Evolutionary conservation across 2,329 filamentous ascomycete species (phyloP), one percentile per base, ranked within the genome.

Genomic region (Aschersonia sp.): DNA sequence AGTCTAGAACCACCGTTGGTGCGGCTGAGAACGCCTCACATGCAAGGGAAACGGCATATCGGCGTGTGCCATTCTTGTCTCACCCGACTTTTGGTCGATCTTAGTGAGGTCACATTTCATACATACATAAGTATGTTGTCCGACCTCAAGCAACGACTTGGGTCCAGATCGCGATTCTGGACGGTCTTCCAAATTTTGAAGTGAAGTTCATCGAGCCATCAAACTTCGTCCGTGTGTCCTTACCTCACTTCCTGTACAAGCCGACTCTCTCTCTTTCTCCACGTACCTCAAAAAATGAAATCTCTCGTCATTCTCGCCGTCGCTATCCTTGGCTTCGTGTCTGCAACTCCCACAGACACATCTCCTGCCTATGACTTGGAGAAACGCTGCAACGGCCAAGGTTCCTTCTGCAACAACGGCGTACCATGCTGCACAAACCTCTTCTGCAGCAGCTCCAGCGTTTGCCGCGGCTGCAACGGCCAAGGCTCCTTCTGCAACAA

Each of bases 331-430:
- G 35, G 40, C 9, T 10, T 40, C 7, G 30, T 31, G n/a, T 30
- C 46, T 31, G 28, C 49, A 5, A 40, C n/a, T 44, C 40, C 49
- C 10, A 31, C 49, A 38, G 47, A 48, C 30, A 45, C 20, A 46
- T 31, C 30, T 6, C 30, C 43, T 4, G 44, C 38, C 9, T 20
- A 28, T 1, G 32, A 40, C 30, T 10, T 48, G 30, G 32, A 46
- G 7, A 50, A 48, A 32, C 49, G 49, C 31, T 50, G 49, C 40
- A 46, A 43, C 10, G 40, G 40, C 3, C 41, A 43, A 46, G 48
- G 52, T 7, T 42, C 44, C 9, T 51, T 52, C 29, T 51, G 49
- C 51, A 49, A 48, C 41, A 47, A 46, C n/a, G 51, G 49, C 32
- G 44, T 51, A 3, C 51, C 51, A 2, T 52, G 49, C 43, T 52